Conservation (phyloP, 257 asterid genomes). For the Gentiana macrophylla region DNA sequence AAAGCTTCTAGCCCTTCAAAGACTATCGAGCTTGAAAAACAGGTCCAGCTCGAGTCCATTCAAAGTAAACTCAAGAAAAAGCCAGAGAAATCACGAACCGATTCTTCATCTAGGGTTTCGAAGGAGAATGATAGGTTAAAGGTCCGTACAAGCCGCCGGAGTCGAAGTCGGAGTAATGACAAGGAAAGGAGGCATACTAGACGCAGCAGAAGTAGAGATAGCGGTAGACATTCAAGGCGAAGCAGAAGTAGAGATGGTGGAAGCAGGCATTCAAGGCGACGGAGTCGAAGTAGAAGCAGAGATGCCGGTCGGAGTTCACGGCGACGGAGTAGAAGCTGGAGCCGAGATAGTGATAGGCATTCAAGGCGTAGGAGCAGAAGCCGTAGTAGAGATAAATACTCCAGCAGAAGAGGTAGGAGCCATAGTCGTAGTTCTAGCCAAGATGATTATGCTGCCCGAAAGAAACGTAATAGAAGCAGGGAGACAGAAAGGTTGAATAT, state of each 20-base stretch:
- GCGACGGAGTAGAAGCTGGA: slow-evolving; percentile 27
- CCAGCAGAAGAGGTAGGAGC: slow-evolving; percentile 29
- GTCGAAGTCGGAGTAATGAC: slow-evolving; percentile 17
- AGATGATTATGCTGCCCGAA: too few species aligned
- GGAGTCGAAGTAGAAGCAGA: slow-evolving; percentile 25
- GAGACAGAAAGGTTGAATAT: slow-evolving; percentile 19
- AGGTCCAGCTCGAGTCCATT: slow-evolving; percentile 54
- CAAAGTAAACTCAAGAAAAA: slow-evolving; percentile 62
- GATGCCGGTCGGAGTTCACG: slow-evolving; percentile 19
- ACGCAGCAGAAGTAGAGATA: slow-evolving; percentile 22
- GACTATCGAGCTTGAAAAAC: slow-evolving; percentile 37
- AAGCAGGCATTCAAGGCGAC: slow-evolving; percentile 23
- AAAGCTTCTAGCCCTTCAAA: slow-evolving; percentile 66
- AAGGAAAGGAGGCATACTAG: slow-evolving; percentile 14
- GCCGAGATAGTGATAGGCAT: slow-evolving; percentile 18
- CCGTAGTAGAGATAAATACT: slow-evolving; percentile 7
- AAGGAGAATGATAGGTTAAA: slow-evolving; percentile 8
- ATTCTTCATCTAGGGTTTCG: slow-evolving; percentile 14
- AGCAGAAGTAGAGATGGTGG: slow-evolving; percentile 33
- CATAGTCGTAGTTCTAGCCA: slow-evolving; percentile 24
- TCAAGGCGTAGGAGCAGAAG: slow-evolving; percentile 13
- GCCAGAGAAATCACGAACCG: slow-evolving; percentile 16
- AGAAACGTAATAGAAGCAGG: slow-evolving; percentile 13
- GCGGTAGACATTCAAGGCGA: slow-evolving; percentile 21
- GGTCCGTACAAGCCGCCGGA: slow-evolving; percentile 13